Conservation (phyloP, 192 early-diverging fungal species). For the Podochytrium sp. region DNA sequence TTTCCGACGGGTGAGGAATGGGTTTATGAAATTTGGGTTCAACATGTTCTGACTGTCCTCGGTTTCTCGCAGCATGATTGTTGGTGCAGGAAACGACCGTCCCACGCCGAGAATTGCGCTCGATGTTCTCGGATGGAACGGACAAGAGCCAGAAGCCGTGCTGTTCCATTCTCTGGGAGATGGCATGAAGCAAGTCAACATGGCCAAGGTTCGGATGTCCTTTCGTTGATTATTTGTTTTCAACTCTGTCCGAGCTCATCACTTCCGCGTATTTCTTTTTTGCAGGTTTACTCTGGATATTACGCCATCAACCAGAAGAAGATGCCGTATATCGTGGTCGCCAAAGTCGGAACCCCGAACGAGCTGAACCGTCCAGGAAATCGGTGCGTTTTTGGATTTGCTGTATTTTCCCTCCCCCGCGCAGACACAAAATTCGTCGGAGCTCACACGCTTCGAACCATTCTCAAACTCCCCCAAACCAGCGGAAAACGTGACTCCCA, state of each 20-base stretch:
- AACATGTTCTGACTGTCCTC: too few species aligned
- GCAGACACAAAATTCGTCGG: too few species aligned
- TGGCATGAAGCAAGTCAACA: constrained; percentile 81
- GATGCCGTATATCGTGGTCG: constrained; percentile 87
- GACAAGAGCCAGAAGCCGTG: constrained; percentile 56
- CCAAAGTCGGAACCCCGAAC: constrained; percentile 82
- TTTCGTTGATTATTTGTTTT: constrained; percentile 25
- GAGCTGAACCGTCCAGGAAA: constrained; percentile 68
- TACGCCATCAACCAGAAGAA: constrained; percentile 74
- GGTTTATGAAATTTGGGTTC: too few species aligned
- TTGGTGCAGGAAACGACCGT: constrained; percentile 87
- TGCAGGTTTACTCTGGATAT: constrained; percentile 85
- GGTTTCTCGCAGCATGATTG: constrained; percentile 61
- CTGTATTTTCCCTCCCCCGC: constrained; percentile 31
- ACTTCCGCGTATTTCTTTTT: constrained; percentile 26
- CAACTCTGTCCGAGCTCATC: too few species aligned
- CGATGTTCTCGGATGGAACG: constrained; percentile 79
- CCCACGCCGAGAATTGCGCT: constrained; percentile 90
- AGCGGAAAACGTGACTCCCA: constrained; percentile 84
- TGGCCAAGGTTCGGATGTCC: constrained; percentile 71
- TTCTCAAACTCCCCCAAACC: constrained; percentile 77
- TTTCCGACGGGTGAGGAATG: constrained; percentile 66
- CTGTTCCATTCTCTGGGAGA: constrained; percentile 83
- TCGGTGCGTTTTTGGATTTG: not conserved
- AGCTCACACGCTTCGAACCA: too few species aligned